Evolutionary conservation across 331 rosid genomes (phyloP), one percentile per base, ranked within the genome.

Genomic region (Malus hybrid): DNA sequence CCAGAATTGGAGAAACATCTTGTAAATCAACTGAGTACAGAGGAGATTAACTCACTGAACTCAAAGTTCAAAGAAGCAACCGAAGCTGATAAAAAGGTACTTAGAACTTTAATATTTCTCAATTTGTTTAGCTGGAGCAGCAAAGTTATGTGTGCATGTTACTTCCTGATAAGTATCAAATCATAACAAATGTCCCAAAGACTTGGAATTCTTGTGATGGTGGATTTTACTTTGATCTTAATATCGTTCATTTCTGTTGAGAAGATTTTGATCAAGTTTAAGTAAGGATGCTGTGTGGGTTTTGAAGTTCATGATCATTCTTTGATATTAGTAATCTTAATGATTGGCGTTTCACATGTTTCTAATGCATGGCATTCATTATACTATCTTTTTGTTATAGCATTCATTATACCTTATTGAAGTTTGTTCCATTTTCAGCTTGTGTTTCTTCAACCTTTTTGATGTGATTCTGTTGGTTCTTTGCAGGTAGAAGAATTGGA

Each of bases 401-500:
- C 55, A 48, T 14, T 48, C 18, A 2, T 62, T 59, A 10, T 22
- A 10, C 64, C 11, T 22, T 10, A 18, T 52, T 70, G 62, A 31
- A 3, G 29, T 12, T 65, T 73, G 24, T 18, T 60, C 69, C 44
- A 59, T 55, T 65, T 75, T 80, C 36, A 59, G 77, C 65, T 69
- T 76, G 36, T 33, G 18, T 65, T 57, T 75, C 39, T 62, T 46
- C 63, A 74, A 46, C 56, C 61, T 70, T 71, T 71, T 80, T 80
- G 59, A 78, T 62, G 29, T 46, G 70, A 71, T 70, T 78, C 71
- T 55, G 64, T 85, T 75, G 80, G 61, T 79, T 76, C 42, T 70
- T 69, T 82, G 83, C 85, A 92, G 99, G 99, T 96, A 73, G 94
- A 83, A 83, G 97, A 89, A 75, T 85, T 96, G 80, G 98, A 93